A percentile compares a stretch with the other conserved stretches of the same genome.
phyloP scores from a whole-genome alignment of 371 early-diverging fungal genomes.

The Caulochytrium protostelioides region DNA sequence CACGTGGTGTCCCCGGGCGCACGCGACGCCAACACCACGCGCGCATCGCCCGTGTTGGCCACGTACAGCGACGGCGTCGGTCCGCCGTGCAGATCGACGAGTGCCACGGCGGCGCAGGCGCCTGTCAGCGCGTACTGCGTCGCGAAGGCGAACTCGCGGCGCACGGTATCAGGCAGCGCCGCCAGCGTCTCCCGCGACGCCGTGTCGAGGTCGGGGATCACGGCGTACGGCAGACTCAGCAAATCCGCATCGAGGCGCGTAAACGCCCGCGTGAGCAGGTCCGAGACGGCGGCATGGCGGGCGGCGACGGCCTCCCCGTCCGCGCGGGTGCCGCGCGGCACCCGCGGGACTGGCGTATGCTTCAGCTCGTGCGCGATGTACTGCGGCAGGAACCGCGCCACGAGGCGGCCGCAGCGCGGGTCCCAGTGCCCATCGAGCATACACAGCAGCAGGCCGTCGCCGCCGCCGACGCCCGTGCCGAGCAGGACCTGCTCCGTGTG shows the following conservation, averaged over 20 bases:
- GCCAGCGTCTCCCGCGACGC: background rate
- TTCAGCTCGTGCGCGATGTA: slow-evolving; percentile 1
- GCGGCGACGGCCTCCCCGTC: background rate
- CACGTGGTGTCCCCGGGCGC: background rate
- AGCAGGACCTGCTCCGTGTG: slow-evolving; percentile 1
- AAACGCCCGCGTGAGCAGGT: slow-evolving; percentile 2
- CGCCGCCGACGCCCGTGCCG: no score
- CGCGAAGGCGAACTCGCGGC: background rate
- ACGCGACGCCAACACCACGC: slow-evolving; percentile 1
- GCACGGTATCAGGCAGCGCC: background rate
- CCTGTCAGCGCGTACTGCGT: slow-evolving; percentile 1
- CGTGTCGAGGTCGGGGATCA: background rate
- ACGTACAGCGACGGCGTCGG: no score
- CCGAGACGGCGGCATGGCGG: no score
- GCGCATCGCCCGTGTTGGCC: slow-evolving; percentile 4
- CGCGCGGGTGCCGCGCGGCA: no score
- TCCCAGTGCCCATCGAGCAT: slow-evolving; percentile 3
- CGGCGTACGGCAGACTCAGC: slow-evolving; percentile 1
- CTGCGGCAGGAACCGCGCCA: slow-evolving; percentile 1
- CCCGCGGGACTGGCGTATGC: no score
- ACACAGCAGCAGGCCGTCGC: background rate
- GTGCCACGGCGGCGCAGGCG: slow-evolving; percentile 1
- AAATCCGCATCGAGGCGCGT: slow-evolving; percentile 1
- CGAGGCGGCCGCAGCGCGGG: background rate
- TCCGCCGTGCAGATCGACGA: slow-evolving; percentile 1